A percentile compares a stretch with the other conserved stretches of the same genome.
phyloP scores from a whole-genome alignment of 2,329 filamentous ascomycete species.

The Venturia effusa region DNA sequence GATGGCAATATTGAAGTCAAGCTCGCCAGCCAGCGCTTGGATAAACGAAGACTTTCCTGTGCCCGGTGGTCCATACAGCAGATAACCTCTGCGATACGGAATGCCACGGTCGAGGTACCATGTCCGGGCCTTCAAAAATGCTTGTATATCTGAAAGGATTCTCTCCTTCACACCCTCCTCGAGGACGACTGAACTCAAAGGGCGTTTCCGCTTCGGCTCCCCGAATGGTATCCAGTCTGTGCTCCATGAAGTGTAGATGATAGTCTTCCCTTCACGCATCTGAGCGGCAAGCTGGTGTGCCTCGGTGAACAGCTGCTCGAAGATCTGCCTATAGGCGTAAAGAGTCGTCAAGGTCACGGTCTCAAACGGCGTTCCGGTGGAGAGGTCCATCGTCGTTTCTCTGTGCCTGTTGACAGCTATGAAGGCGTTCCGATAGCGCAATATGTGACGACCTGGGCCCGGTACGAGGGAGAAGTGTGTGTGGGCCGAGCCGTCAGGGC shows the following conservation, averaged over 20 bases:
- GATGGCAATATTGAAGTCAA: conserved; percentile 88
- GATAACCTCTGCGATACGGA: conserved; percentile 79
- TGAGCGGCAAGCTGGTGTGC: conserved; percentile 70
- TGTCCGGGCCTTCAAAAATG: conserved; percentile 66
- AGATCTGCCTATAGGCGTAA: conserved; percentile 79
- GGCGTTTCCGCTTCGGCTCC: conserved; percentile 73
- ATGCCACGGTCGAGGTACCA: conserved; percentile 96
- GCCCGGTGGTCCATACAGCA: conserved; percentile 80
- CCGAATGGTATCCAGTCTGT: conserved; percentile 81
- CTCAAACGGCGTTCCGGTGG: conserved; percentile 84
- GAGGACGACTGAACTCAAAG: conserved; percentile 76
- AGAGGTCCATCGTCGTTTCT: conserved; percentile 69
- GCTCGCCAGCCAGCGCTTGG: conserved; percentile 81
- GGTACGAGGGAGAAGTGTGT: conserved; percentile 84
- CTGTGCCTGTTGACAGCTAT: conserved; percentile 81
- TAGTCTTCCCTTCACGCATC: conserved; percentile 82
- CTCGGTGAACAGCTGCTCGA: conserved; percentile 81
- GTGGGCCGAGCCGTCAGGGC: conserved; percentile 56
- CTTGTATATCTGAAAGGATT: conserved; percentile 69
- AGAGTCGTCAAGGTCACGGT: conserved; percentile 86
- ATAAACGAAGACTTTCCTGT: conserved; percentile 96
- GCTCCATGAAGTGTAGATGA: conserved; percentile 77
- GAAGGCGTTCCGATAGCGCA: conserved; percentile 79
- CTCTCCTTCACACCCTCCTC: conserved; percentile 73
- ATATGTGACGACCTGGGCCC: conserved; percentile 77